Evolutionary conservation across 148 eudicot species (phyloP).

Genomic region (Nyssa sinensis): DNA sequence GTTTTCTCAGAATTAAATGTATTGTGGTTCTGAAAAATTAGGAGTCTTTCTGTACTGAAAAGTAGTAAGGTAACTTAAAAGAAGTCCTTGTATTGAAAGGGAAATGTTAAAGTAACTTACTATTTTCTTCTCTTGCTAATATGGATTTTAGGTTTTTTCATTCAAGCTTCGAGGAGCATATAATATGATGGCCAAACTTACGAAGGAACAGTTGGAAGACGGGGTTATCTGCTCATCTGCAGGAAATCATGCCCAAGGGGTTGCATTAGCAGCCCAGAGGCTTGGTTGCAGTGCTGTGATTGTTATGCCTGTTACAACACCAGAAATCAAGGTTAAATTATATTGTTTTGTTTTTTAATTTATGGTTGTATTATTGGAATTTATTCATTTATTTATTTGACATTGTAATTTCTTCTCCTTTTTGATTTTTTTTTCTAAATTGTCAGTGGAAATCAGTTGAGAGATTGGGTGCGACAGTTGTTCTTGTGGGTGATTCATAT

Average conservation of each 20-base stretch:
- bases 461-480: neutral
- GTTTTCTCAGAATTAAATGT: neutral
- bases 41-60: no score
- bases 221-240: conserved; percentile 98
- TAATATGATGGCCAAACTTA: conserved; percentile 94
- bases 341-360: neutral
- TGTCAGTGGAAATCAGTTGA: neutral
- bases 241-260: conserved; percentile 99
- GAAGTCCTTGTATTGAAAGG: neutral
- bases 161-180: conserved; percentile 96
- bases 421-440: neutral
- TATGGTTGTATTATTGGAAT: neutral
- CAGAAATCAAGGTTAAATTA: conserved; percentile 81
- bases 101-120: neutral
- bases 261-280: conserved; percentile 79
- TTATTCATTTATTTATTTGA: conserved; percentile 2
- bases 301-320: conserved; percentile 98
- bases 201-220: conserved; percentile 62
- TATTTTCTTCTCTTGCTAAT: conserved; percentile 2
- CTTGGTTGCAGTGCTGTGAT: conserved; percentile 86
- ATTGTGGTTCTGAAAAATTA: neutral
- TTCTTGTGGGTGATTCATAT: neutral
- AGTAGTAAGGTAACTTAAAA: no score
- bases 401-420: neutral
- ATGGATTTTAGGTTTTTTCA: conserved; percentile 73